phyloP scores from a whole-genome alignment of 2,329 filamentous ascomycete genomes.

The Fusarium oligoseptatum region DNA sequence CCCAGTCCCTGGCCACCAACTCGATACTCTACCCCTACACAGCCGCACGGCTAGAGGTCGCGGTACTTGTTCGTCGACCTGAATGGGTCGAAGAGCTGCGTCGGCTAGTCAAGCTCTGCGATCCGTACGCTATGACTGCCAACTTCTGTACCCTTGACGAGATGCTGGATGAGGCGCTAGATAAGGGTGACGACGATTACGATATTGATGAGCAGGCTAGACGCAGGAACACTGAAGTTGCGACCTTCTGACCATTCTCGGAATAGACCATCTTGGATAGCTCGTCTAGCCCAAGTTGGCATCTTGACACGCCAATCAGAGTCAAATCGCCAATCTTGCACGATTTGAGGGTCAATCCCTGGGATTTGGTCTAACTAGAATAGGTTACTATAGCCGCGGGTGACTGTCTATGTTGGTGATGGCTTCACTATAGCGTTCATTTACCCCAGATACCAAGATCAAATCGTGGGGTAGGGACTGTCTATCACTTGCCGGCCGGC shows the following conservation, averaged over 20 bases:
- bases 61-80: constrained; percentile 22
- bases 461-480: not conserved
- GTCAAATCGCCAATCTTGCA: not conserved
- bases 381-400: not conserved
- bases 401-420: constrained; percentile 1
- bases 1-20: constrained; percentile 41
- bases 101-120: constrained; percentile 11
- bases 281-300: not conserved
- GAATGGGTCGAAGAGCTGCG: constrained; percentile 33
- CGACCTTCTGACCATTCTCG: constrained; percentile 26
- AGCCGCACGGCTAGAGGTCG: constrained; percentile 44
- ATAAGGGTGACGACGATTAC: constrained; percentile 19
- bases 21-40: constrained; percentile 46
- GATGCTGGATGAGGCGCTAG: constrained; percentile 32
- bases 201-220: constrained; percentile 33
- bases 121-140: constrained; percentile 23
- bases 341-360: not conserved
- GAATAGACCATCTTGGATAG: not conserved
- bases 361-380: not conserved
- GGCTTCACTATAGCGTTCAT: not conserved
- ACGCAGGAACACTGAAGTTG: constrained; percentile 26
- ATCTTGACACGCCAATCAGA: constrained; percentile 1
- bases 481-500: not conserved
- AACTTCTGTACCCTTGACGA: constrained; percentile 26
- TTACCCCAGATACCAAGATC: not conserved